These are phyloP conservation scores for Paracorniculantispora psalliotae DNA, from an alignment of 2,329 filamentous ascomycete genomes.

Conservation along the genomic window DNA sequence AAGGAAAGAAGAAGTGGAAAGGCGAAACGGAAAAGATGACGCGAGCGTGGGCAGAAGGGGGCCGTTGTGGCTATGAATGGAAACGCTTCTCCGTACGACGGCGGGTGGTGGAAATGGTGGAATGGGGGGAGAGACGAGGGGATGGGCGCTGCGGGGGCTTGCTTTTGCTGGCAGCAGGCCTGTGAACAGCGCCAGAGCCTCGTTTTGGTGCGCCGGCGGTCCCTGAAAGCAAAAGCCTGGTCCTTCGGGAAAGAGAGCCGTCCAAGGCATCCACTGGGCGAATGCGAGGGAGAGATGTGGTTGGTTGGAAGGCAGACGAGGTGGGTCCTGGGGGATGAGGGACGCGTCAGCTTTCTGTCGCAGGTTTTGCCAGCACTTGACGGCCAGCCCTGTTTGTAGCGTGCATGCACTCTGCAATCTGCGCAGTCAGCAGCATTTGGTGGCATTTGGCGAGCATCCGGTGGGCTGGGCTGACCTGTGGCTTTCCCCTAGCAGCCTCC, in stretches of 20 bases:
- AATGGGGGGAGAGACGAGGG: neutral
- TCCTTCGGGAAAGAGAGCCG: slow-evolving; percentile 3
- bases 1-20: slow-evolving; percentile 19
- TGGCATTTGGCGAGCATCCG: too few relatives aligned
- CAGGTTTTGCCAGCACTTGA: too few relatives aligned
- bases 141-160: too few relatives aligned
- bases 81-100: too few relatives aligned
- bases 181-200: too few relatives aligned
- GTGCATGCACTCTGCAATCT: neutral
- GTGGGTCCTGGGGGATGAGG: slow-evolving; percentile 20
- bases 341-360: slow-evolving; percentile 25
- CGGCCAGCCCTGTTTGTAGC: neutral
- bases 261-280: slow-evolving; percentile 4
- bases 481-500: too few relatives aligned
- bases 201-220: too few relatives aligned
- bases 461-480: too few relatives aligned
- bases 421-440: too few relatives aligned
- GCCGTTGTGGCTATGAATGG: slow-evolving; percentile 29
- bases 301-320: neutral
- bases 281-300: neutral
- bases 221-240: neutral
- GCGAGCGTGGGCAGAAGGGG: slow-evolving; percentile 25
- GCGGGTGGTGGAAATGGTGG: slow-evolving; percentile 14
- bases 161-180: too few relatives aligned
- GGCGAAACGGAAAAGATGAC: slow-evolving; percentile 19